Conservation (phyloP, 345 rosid species). For the Brassica carinata region DNA sequence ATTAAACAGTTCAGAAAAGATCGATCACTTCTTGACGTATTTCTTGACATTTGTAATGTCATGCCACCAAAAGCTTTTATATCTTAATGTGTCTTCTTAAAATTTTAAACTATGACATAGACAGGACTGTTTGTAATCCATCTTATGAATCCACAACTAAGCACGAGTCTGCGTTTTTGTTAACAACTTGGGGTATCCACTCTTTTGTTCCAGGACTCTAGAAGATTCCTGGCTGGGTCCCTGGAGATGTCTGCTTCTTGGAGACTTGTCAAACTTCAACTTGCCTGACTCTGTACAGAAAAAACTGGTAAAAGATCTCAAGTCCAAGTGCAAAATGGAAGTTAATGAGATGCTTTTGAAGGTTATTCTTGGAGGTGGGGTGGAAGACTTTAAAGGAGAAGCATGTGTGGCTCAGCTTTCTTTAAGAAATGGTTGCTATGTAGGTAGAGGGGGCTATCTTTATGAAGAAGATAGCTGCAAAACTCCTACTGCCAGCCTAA, state of each 20-base stretch:
- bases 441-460: slow-evolving; percentile 48
- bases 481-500: slow-evolving; percentile 33
- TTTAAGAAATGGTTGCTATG: slow-evolving; percentile 61
- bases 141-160: background rate
- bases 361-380: slow-evolving; percentile 62
- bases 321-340: slow-evolving; percentile 70
- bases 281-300: slow-evolving; percentile 49
- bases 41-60: slow-evolving; percentile 5
- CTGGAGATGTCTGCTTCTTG: slow-evolving; percentile 73
- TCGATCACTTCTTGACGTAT: background rate
- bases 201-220: slow-evolving; percentile 53
- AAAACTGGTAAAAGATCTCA: slow-evolving; percentile 61
- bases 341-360: slow-evolving; percentile 60
- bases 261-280: slow-evolving; percentile 54
- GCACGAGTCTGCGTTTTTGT: slow-evolving; percentile 11
- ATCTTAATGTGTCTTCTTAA: background rate
- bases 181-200: slow-evolving; percentile 21
- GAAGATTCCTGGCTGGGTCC: slow-evolving; percentile 94
- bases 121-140: slow-evolving; percentile 16
- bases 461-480: slow-evolving; percentile 43
- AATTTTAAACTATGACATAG: background rate
- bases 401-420: slow-evolving; percentile 48
- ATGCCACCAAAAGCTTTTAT: slow-evolving; percentile 17
- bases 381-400: slow-evolving; percentile 43
- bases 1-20: slow-evolving; percentile 9